A percentile compares a stretch with the other conserved stretches of the same genome.
These are phyloP conservation scores for Spergularia bocconei DNA, from an alignment of 148 eudicot genomes.

Conservation along the genomic window DNA sequence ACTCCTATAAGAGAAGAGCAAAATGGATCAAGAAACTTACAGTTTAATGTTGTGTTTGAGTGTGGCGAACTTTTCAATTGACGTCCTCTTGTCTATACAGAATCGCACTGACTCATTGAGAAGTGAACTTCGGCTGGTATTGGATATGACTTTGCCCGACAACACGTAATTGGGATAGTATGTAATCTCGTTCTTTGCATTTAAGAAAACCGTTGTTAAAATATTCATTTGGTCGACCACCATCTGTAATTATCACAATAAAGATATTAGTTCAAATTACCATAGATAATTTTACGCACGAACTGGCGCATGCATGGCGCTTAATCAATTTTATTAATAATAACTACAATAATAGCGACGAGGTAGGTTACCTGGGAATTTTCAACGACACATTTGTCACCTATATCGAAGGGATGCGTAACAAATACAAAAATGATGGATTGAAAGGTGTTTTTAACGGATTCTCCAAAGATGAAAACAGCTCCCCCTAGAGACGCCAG, in stretches of 20 bases:
- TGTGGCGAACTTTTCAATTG: neutral
- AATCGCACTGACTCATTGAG: neutral
- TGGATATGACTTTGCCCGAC: neutral
- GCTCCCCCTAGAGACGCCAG: neutral
- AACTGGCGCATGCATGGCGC: too few relatives aligned
- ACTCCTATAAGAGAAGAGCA: too few relatives aligned
- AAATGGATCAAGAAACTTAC: neutral
- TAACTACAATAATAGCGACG: too few relatives aligned
- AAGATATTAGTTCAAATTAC: too few relatives aligned
- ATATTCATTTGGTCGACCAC: slow-evolving; percentile 13
- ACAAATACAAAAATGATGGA: slow-evolving; percentile 9
- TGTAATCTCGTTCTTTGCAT: slow-evolving; percentile 12
- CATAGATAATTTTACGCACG: too few relatives aligned
- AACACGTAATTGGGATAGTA: slow-evolving; percentile 6
- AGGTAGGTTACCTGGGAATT: neutral
- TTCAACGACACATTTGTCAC: slow-evolving; percentile 6
- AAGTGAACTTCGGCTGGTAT: neutral
- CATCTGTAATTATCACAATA: neutral
- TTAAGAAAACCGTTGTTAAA: slow-evolving; percentile 8
- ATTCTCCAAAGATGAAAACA: slow-evolving; percentile 1
- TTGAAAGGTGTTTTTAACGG: neutral
- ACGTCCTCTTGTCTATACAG: neutral
- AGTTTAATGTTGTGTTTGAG: neutral
- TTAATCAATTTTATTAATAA: too few relatives aligned
- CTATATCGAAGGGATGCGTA: slow-evolving; percentile 10